Percentiles rank a stretch among this genome's conserved stretches.
Conservation (phyloP, 257 asterid species). For the Solanum sparsipilum region DNA sequence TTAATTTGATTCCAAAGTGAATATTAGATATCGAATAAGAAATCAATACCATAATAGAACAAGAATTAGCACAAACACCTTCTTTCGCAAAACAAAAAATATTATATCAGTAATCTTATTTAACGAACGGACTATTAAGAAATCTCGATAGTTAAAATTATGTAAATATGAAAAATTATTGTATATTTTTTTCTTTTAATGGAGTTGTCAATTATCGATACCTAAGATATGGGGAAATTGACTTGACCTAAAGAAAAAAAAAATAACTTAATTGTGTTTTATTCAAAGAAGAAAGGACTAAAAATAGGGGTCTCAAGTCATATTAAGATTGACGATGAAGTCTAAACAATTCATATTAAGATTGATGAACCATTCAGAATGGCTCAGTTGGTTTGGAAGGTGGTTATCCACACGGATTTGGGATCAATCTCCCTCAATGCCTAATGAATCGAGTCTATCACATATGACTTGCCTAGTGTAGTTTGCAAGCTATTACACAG, state of each 20-base stretch:
- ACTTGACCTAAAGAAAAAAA: background rate
- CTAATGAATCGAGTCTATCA: background rate
- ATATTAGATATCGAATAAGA: background rate
- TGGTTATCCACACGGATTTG: rapidly evolving
- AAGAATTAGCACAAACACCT: background rate
- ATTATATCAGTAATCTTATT: background rate
- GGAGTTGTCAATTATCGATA: background rate
- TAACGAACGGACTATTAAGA: background rate
- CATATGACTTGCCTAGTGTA: background rate
- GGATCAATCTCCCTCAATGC: background rate
- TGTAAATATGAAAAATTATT: background rate
- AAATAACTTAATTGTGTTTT: background rate
- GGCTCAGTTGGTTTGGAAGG: too few relatives aligned
- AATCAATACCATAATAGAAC: background rate
- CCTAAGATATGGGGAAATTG: too few relatives aligned
- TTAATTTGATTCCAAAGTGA: background rate
- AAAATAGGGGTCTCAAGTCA: background rate
- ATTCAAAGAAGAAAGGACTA: background rate
- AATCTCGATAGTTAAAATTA: background rate
- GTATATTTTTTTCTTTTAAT: background rate
- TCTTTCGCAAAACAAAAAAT: background rate
- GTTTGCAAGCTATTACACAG: too few relatives aligned
- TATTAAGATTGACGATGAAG: background rate
- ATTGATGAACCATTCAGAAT: background rate
- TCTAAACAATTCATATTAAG: background rate